Evolutionary conservation across 352 stramenopile genomes (phyloP).

Genomic region (Phytopythium oedochilum): DNA sequence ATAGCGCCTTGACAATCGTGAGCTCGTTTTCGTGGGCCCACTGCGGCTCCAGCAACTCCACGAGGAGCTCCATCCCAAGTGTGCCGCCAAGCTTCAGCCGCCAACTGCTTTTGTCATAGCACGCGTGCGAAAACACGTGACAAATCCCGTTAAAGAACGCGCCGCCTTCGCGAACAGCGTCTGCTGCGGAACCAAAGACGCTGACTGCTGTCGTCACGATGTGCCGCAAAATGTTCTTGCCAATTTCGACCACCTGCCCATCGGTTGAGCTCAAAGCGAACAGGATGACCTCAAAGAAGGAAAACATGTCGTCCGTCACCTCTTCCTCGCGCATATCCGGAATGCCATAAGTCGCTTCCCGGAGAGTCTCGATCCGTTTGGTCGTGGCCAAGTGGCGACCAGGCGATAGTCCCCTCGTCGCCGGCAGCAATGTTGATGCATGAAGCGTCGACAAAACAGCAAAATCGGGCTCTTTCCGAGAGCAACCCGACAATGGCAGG

Average conservation of each 20-base stretch:
- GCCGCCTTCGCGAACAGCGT: slow-evolving; percentile 51
- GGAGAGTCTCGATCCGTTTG: slow-evolving; percentile 74
- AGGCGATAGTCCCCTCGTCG: slow-evolving; percentile 72
- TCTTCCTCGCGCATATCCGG: slow-evolving; percentile 45
- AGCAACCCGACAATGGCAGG: slow-evolving; percentile 38
- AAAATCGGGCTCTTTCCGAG: slow-evolving; percentile 56
- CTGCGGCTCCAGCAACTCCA: slow-evolving; percentile 54
- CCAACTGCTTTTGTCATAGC: slow-evolving; percentile 86
- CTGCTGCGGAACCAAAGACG: slow-evolving; percentile 25
- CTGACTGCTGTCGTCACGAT: slow-evolving; percentile 46
- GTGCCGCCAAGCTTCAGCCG: slow-evolving; percentile 76
- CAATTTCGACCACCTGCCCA: slow-evolving; percentile 46
- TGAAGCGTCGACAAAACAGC: slow-evolving; percentile 64
- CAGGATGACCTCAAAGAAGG: slow-evolving; percentile 60
- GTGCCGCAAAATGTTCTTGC: slow-evolving; percentile 39
- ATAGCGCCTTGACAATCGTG: slow-evolving; percentile 76
- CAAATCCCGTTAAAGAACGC: slow-evolving; percentile 75
- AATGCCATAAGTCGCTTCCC: slow-evolving; percentile 69
- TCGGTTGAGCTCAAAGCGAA: slow-evolving; percentile 63
- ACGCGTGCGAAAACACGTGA: slow-evolving; percentile 78
- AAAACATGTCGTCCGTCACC: slow-evolving; percentile 55
- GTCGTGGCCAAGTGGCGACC: slow-evolving; percentile 73
- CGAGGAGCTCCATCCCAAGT: slow-evolving; percentile 61
- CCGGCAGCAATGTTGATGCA: slow-evolving; percentile 67
- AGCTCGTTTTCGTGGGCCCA: slow-evolving; percentile 88